Conservation (phyloP, 192 early-diverging fungal species). For the Coemansia sp. region DNA sequence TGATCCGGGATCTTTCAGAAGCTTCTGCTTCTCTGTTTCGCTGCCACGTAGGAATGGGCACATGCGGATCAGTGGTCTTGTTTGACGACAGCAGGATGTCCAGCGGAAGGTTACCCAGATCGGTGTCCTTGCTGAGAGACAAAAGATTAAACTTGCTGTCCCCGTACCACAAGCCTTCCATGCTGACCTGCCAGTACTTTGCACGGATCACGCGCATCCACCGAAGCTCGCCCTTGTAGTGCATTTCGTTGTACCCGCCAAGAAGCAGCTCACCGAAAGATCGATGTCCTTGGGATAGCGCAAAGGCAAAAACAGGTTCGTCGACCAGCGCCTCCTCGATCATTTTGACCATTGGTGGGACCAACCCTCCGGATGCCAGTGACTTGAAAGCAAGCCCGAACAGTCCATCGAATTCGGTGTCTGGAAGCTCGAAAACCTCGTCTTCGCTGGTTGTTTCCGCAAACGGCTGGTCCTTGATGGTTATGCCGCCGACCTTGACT, state of each 20-base stretch:
- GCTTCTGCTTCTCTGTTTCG: slow-evolving; percentile 20
- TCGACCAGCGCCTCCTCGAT: slow-evolving; percentile 48
- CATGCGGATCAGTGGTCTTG: slow-evolving; percentile 13
- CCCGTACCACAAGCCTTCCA: slow-evolving; percentile 55
- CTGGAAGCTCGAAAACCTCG: slow-evolving; percentile 49
- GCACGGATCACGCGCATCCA: slow-evolving; percentile 59
- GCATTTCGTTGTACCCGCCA: slow-evolving; percentile 58
- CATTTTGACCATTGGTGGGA: slow-evolving; percentile 54
- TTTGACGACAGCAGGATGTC: slow-evolving; percentile 31
- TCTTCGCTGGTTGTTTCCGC: slow-evolving; percentile 53
- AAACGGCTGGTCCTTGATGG: slow-evolving; percentile 56
- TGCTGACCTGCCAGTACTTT: slow-evolving; percentile 63
- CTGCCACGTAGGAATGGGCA: slow-evolving; percentile 11
- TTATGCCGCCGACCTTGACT: slow-evolving; percentile 47
- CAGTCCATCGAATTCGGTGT: slow-evolving; percentile 57
- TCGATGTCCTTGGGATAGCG: slow-evolving; percentile 43
- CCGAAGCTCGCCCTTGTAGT: slow-evolving; percentile 58
- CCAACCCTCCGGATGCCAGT: slow-evolving; percentile 43
- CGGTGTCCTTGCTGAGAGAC: slow-evolving; percentile 45
- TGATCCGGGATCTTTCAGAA: slow-evolving; percentile 17
- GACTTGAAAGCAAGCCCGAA: slow-evolving; percentile 58
- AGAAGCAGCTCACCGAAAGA: slow-evolving; percentile 53
- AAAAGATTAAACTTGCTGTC: slow-evolving; percentile 51
- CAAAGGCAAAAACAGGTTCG: slow-evolving; percentile 54
- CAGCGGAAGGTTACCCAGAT: slow-evolving; percentile 35